Percentiles rank a stretch among this genome's conserved stretches.
phyloP scores from a whole-genome alignment of 441 rosid species.

The Macaranga tanarius region DNA sequence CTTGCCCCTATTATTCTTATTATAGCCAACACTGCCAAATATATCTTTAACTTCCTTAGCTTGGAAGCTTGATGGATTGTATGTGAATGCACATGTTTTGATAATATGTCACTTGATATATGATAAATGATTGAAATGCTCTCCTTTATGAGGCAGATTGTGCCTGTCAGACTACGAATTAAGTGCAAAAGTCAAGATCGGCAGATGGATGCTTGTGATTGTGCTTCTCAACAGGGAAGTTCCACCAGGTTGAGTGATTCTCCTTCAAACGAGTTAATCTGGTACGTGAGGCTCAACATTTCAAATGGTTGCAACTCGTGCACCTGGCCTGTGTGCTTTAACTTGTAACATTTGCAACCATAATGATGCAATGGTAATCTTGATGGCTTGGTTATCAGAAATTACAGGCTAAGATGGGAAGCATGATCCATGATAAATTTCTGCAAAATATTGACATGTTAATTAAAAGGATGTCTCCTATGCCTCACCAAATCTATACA shows the following conservation, averaged over 20 bases:
- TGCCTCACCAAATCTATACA: not conserved
- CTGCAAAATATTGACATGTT: not conserved
- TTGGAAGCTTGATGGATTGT: not conserved
- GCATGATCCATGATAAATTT: not conserved
- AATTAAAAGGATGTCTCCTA: not conserved
- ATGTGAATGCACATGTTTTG: not conserved
- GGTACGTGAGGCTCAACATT: slow-evolving; percentile 40
- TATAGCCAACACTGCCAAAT: not conserved
- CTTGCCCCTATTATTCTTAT: not conserved
- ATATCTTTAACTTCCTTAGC: slow-evolving; percentile 6
- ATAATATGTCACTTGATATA: not conserved
- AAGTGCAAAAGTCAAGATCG: slow-evolving; percentile 55
- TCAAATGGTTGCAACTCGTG: not conserved
- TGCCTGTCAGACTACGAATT: slow-evolving; percentile 57
- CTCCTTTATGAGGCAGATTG: slow-evolving; percentile 41
- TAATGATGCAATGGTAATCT: not conserved
- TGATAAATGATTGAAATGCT: not conserved
- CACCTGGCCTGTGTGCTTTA: not conserved
- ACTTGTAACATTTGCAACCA: not conserved
- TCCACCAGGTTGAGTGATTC: slow-evolving; percentile 28
- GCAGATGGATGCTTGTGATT: slow-evolving; percentile 28
- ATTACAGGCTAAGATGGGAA: not conserved
- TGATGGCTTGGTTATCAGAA: not conserved
- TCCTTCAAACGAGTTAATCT: slow-evolving; percentile 51
- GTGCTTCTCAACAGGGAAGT: slow-evolving; percentile 33